A percentile compares a stretch with the other conserved stretches of the same genome.
Evolutionary conservation across 768 basidiomycete genomes (phyloP).

Genomic region (Termitomyces sp.): DNA sequence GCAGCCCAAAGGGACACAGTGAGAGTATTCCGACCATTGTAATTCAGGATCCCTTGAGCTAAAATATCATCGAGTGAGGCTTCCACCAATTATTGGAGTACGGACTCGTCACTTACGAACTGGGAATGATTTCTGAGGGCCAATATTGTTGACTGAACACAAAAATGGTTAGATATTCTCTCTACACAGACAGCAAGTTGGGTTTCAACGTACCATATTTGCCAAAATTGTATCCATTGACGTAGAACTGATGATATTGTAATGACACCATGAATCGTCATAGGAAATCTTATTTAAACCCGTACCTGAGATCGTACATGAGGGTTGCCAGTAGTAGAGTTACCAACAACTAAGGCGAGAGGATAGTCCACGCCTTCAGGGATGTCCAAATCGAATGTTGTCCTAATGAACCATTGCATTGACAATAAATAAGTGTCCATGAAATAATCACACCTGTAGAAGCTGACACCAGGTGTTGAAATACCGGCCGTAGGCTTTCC

Average conservation of each 20-base stretch:
- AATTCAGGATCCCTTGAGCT: slow-evolving; percentile 53
- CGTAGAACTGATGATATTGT: slow-evolving; percentile 30
- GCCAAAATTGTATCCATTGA: slow-evolving; percentile 46
- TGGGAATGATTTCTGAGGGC: slow-evolving; percentile 41
- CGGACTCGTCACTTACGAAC: slow-evolving; percentile 34
- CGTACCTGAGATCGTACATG: slow-evolving; percentile 42
- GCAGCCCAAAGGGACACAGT: slow-evolving; percentile 49
- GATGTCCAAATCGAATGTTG: slow-evolving; percentile 43
- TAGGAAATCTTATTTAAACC: no score
- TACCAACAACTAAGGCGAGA: slow-evolving; percentile 41
- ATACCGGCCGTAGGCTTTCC: slow-evolving; percentile 42
- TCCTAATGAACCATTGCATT: slow-evolving; percentile 23
- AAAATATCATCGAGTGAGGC: not conserved
- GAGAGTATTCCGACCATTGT: slow-evolving; percentile 45
- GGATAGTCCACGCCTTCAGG: slow-evolving; percentile 49
- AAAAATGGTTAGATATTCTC: not conserved
- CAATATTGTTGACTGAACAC: slow-evolving; percentile 38
- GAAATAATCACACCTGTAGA: slow-evolving; percentile 37
- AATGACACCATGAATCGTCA: no score
- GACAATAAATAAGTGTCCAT: not conserved
- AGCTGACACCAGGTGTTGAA: slow-evolving; percentile 42
- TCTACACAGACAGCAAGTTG: not conserved
- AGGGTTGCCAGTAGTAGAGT: slow-evolving; percentile 42
- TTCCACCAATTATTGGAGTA: not conserved
- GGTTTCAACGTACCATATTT: slow-evolving; percentile 35